These are phyloP conservation scores for Cercospora sp. DNA, from an alignment of 2,329 filamentous ascomycete genomes.

Conservation along the genomic window DNA sequence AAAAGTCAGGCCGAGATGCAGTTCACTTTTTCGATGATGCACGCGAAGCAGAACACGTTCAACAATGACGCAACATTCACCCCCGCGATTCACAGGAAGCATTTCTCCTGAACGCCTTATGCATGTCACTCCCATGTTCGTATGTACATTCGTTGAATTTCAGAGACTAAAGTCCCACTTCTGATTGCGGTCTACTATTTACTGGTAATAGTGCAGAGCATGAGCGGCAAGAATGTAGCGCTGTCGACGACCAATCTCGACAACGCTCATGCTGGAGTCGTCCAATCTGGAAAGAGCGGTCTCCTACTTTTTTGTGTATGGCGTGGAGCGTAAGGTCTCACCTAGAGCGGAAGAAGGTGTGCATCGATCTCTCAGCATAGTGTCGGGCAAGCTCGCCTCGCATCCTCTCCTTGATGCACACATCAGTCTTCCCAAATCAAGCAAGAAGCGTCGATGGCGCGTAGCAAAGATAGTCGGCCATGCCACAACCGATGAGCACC, in stretches of 20 bases:
- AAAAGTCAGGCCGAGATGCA: background rate
- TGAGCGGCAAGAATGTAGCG: background rate
- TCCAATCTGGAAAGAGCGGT: background rate
- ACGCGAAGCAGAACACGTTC: background rate
- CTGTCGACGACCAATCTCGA: background rate
- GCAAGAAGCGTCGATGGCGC: background rate
- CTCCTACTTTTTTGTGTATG: background rate
- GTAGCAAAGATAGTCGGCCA: background rate
- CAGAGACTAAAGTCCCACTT: background rate
- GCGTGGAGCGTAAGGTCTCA: background rate
- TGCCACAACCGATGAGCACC: background rate
- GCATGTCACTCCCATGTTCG: conserved; percentile 3
- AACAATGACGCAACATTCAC: conserved; percentile 13
- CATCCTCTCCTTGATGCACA: background rate
- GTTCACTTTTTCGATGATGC: background rate
- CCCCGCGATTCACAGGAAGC: conserved; percentile 14
- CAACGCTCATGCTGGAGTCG: background rate
- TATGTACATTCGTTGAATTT: background rate
- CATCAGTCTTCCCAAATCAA: background rate
- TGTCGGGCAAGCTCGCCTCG: background rate
- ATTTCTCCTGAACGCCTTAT: background rate
- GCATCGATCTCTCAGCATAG: background rate
- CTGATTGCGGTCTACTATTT: background rate
- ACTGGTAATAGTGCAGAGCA: background rate
- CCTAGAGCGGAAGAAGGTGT: background rate